phyloP scores from a whole-genome alignment of 345 rosid species.

The Eucalyptus tenuipes region DNA sequence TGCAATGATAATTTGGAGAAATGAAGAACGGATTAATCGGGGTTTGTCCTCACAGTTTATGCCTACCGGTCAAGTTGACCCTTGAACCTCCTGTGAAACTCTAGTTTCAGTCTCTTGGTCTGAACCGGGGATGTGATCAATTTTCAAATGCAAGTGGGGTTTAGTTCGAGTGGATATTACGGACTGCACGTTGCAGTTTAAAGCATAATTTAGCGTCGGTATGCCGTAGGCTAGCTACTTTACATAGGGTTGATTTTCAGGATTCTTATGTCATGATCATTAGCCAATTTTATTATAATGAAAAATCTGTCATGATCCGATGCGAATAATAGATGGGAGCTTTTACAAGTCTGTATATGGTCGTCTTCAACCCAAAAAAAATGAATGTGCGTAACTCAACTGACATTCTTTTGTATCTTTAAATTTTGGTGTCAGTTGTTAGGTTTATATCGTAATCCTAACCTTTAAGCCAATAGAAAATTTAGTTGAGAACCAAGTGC shows the following conservation, averaged over 20 bases:
- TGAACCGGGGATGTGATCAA: not conserved
- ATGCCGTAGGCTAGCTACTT: not conserved
- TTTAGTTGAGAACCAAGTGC: not conserved
- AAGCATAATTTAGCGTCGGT: not conserved
- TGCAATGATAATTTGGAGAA: not conserved
- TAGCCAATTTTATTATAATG: not conserved
- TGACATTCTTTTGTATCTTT: not conserved
- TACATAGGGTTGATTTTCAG: not conserved
- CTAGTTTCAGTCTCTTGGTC: not conserved
- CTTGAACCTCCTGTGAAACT: not conserved
- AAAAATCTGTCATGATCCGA: not conserved
- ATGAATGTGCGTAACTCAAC: not conserved
- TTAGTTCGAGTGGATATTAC: not conserved
- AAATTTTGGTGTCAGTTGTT: not conserved
- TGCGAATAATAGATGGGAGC: not conserved
- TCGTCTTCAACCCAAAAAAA: not conserved
- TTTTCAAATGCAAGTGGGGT: not conserved
- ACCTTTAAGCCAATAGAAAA: not conserved
- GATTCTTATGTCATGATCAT: not conserved
- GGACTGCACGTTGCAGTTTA: not conserved
- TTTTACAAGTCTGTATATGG: not conserved
- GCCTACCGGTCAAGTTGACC: not conserved
- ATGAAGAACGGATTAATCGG: not conserved
- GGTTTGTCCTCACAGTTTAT: not conserved
- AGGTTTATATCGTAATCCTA: not conserved